Conservation (phyloP, 106 monocot genomes). For the Allium cepa region DNA sequence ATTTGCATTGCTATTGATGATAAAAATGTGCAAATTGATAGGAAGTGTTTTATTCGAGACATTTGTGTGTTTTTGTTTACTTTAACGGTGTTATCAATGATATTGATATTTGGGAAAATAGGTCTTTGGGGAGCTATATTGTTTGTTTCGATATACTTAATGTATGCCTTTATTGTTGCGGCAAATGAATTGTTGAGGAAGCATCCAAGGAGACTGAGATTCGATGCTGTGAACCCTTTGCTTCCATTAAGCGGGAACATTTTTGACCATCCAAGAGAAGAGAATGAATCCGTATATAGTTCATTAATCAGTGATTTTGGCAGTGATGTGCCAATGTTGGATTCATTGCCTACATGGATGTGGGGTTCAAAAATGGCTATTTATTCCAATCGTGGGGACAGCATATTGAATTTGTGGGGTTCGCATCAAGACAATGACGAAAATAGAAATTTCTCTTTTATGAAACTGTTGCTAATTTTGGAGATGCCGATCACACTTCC, state of each 20-base stretch:
- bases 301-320: slow-evolving; percentile 40
- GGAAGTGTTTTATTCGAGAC: slow-evolving; percentile 75
- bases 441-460: slow-evolving; percentile 12
- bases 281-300: slow-evolving; percentile 67
- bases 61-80: slow-evolving; percentile 73
- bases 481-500: slow-evolving; percentile 77
- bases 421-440: slow-evolving; percentile 47
- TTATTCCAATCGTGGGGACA: slow-evolving; percentile 63
- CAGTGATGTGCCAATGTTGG: slow-evolving; percentile 33
- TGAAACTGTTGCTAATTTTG: slow-evolving; percentile 49
- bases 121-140: slow-evolving; percentile 61
- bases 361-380: slow-evolving; percentile 91
- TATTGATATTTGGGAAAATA: slow-evolving; percentile 67
- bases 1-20: slow-evolving; percentile 62
- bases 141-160: slow-evolving; percentile 65
- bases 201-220: slow-evolving; percentile 63
- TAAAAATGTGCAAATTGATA: slow-evolving; percentile 71
- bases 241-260: slow-evolving; percentile 79
- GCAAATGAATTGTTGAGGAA: slow-evolving; percentile 78
- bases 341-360: slow-evolving; percentile 88
- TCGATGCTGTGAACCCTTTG: slow-evolving; percentile 71
- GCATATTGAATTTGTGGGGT: slow-evolving; percentile 53
- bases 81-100: slow-evolving; percentile 41
- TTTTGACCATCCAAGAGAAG: slow-evolving; percentile 49
- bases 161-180: slow-evolving; percentile 75